A percentile compares a stretch with the other conserved stretches of the same genome.
Evolutionary conservation across 139 green algal species (phyloP).

Genomic region (Ettlia oleoabundans): DNA sequence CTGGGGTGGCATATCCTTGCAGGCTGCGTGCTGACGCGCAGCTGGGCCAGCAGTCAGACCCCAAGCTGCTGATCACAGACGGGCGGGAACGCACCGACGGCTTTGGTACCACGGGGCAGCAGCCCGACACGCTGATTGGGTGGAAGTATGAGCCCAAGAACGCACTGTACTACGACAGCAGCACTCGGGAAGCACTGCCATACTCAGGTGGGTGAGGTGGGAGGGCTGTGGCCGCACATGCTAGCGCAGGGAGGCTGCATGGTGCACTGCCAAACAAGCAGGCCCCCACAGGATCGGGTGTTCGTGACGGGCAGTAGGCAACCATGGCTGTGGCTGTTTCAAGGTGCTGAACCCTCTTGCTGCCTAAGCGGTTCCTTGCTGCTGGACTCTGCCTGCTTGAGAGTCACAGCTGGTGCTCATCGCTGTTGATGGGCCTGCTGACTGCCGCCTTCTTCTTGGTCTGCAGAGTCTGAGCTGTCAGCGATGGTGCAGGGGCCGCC

Average conservation of each 20-base stretch:
- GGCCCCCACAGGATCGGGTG: too few species aligned
- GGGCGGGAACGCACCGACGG: constrained; percentile 57
- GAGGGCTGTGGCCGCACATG: neutral
- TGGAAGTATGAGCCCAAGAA: constrained; percentile 70
- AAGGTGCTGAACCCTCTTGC: too few species aligned
- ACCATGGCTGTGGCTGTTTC: too few species aligned
- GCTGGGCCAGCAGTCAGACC: constrained; percentile 16
- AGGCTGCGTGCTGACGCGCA: neutral
- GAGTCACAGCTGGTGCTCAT: neutral
- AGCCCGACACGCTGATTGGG: constrained; percentile 55
- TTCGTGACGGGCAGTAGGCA: too few species aligned
- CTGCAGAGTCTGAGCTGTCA: constrained; percentile 55
- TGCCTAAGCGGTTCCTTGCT: too few species aligned
- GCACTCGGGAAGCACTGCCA: constrained; percentile 47
- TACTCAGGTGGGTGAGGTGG: constrained; percentile 32
- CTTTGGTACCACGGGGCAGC: constrained; percentile 80
- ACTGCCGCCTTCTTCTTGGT: neutral
- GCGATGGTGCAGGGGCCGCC: constrained; percentile 62
- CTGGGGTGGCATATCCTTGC: too few species aligned
- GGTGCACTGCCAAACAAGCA: too few species aligned
- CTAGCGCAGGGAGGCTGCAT: too few species aligned
- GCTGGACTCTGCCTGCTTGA: neutral
- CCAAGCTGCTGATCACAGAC: constrained; percentile 25
- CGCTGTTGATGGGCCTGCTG: neutral
- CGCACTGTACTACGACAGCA: constrained; percentile 74